Base-by-base conservation (phyloP, 2,329 filamentous ascomycete genomes). In the Zalaria obscura region DNA sequence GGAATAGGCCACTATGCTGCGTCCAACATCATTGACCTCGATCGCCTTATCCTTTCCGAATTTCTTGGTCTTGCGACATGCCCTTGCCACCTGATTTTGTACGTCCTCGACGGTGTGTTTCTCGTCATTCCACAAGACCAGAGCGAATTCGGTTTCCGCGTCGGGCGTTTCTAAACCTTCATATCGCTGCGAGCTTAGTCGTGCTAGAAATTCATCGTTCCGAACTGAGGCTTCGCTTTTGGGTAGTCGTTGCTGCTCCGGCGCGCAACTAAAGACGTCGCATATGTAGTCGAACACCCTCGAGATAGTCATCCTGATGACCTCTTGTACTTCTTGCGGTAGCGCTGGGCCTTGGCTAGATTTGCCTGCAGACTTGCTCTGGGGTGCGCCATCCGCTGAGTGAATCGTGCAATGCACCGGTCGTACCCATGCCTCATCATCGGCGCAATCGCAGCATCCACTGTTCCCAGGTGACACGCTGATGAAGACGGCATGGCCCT, bases 81-180 rank as follows among this genome's bases (percentile, higher is more conserved):
- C 91, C 48, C 89, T 76, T 3, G 85, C 83, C 25, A 98, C 85
- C 58, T 96, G 89, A 43, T 93, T 78, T 50, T 80, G 73, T 4
- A 98, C 89, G 58, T 98, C 91, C 37, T 79, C 76, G 35, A 96
- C 80, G 0, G 91, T 98, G 58, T 98, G 91, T 61, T 98, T 98
- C 64, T 98, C 91, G 49, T 98, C 91, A 52, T 98, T 98, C 91
- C 91, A 98, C 4, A 98, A 68, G 10, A 95, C 68, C 36, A 98
- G 66, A 4, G 84, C 82, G 59, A 82, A 98, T 52, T 94, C 85
- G 3, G 75, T 69, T 42, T 80, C 75, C 5, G 63, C 57, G 32
- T 75, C 67, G 51, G 83, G 76, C 1, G 74, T 75, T 33, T 65
- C 63, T 29, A 73, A 68, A 1, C 56, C 56, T 6, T 60, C 60